Percentiles rank a stretch among this genome's conserved stretches.
These are phyloP conservation scores for Xylaria sp. DNA, from an alignment of 2,329 filamentous ascomycete genomes.

Conservation along the genomic window DNA sequence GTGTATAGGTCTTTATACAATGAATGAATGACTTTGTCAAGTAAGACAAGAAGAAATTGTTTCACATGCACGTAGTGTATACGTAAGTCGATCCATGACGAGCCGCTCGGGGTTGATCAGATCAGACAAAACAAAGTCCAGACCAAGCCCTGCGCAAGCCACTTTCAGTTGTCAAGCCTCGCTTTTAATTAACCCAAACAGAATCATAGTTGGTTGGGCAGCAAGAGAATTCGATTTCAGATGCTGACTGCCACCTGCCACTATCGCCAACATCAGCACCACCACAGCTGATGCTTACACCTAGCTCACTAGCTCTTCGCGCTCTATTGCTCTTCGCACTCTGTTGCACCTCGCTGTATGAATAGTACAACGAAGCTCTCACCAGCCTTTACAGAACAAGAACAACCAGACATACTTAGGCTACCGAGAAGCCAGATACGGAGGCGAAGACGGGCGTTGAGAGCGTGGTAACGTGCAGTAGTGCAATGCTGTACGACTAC, in stretches of 20 bases:
- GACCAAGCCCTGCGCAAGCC: constrained; percentile 13
- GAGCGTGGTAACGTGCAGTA: constrained; percentile 1
- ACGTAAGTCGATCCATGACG: constrained; percentile 7
- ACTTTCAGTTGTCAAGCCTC: constrained; percentile 17
- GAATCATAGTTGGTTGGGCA: constrained; percentile 24
- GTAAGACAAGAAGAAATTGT: background rate
- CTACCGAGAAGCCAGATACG: background rate
- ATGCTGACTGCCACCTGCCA: background rate
- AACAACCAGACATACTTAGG: background rate
- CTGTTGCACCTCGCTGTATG: background rate
- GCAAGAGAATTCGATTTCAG: constrained; percentile 10
- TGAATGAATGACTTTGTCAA: background rate
- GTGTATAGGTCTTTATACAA: no score
- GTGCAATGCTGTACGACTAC: constrained; percentile 3
- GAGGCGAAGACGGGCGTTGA: constrained; percentile 4
- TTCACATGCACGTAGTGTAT: constrained; percentile 1
- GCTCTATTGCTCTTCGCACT: background rate
- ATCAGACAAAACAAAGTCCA: constrained; percentile 16
- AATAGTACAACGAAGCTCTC: background rate
- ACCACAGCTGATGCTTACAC: background rate
- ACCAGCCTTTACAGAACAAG: background rate
- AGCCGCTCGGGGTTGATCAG: constrained; percentile 6
- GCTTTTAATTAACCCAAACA: constrained; percentile 4
- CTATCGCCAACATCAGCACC: background rate
- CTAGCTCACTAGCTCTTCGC: background rate